Evolutionary conservation across 1,139 yeast species (phyloP), one percentile per base, ranked within the genome.

Genomic region (Pichia sp.): DNA sequence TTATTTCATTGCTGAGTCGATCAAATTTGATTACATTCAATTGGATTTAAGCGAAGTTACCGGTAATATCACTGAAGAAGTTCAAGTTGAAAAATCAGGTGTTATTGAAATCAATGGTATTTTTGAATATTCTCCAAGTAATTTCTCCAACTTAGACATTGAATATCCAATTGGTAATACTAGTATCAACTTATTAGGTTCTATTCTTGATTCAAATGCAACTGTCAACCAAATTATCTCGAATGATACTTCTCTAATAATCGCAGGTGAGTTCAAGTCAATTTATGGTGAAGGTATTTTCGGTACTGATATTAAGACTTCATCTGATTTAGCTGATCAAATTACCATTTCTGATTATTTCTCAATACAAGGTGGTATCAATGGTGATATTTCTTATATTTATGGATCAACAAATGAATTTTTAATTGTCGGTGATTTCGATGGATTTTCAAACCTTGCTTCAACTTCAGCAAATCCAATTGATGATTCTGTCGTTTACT

Each of bases 51-150:
- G 75, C 17, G 68, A 74, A 7, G 67, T 83, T 53, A 85, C 81
- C 59, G 47, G 55, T 17, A 40, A 52, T 22, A 43, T 42, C 30
- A 40, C 53, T 18, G 28, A 41, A 10, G 37, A 37, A 12, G 10
- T 22, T 21, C 20, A 27, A 14, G 40, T 32, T n/a, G 35, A 35
- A 15, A 44, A 44, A 7, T 24, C 47, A 31, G 43, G 35, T 15
- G 24, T 30, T 12, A 36, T 51, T 32, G 60, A 65, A 7, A 60
- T 90, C 46, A 85, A 85, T 62, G 94, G 95, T 2, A 60, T 93
- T 37, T 88, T 91, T 62, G 97, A 93, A 66, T 93, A 84, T 66
- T 81, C 89, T 0, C 68, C 83, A 41, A 69, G 77, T 4, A 89
- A 90, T 62, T 88, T 86, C 61, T 70, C 93, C 0, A 55, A 62